Base-by-base conservation (phyloP, 2,329 filamentous ascomycete species). In the Chaetothyriales sp. region DNA sequence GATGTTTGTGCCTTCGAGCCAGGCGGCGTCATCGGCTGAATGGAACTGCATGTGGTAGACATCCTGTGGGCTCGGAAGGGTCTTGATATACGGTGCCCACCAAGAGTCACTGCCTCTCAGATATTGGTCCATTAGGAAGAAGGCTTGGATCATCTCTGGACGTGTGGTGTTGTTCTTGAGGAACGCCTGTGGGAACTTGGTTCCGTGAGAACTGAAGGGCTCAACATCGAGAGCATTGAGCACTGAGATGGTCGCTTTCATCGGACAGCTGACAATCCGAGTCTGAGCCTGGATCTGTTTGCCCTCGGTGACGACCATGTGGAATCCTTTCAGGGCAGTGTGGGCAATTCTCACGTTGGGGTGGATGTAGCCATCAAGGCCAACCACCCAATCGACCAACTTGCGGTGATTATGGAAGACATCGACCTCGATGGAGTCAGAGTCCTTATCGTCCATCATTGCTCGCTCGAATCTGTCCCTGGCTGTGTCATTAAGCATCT, bases 101-200 rank as follows among this genome's bases (percentile, higher is more conserved):
- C 77, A 78, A 0, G 83, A 84, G 1, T 71, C 60, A 1, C 65
- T 50, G 1, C 75, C 76, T 1, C 73, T 65, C 28, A 86, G 69
- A 60, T 79, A 80, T 62, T 88, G 78, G 54, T 81, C 77, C 61
- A 84, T 73, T 5, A 88, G 71, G 55, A 84, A 82, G 65, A 86
- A 83, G 20, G 54, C 46, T 44, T 60, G 58, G 42, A 60, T 43
- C 25, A 55, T 51, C 39, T 59, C 51, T 9, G 58, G 49, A 5
- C 43, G 39, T 8, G 19, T 44, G 28, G 32, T 32, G 32, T 57
- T 53, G 7, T 15, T 47, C 18, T 48, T 19, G 9, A 61, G 52
- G 46, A 60, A 61, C 22, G 49, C 18, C 7, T 49, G 26, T n/a
- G 59, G 59, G 49, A 61, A 61, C 7, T 32, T 51, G 15, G 54